A percentile compares a stretch with the other conserved stretches of the same genome.
Conservation (phyloP, 805 yeast genomes). For the Ogataea trehalophila region DNA sequence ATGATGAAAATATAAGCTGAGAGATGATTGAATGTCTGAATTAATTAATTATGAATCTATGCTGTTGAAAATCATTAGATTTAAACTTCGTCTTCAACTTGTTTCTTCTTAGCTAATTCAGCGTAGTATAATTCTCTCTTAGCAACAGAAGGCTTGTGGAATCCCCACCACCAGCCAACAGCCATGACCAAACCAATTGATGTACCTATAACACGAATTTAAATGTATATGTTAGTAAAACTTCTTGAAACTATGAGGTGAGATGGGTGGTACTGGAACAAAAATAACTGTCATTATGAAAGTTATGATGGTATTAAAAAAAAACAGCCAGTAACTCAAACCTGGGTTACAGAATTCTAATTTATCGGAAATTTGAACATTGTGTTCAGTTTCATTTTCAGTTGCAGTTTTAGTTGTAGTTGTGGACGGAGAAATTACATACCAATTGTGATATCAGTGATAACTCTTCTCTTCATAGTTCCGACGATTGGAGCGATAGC, state of each 20-base stretch:
- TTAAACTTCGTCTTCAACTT: slow-evolving; percentile 42
- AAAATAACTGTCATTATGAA: not conserved
- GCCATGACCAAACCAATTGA: slow-evolving; percentile 44
- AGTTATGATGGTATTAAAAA: too few relatives aligned
- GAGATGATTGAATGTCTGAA: too few relatives aligned
- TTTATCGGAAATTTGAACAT: not conserved
- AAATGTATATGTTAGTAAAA: slow-evolving; percentile 7
- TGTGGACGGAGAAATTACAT: slow-evolving; percentile 28
- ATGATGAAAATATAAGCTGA: too few relatives aligned
- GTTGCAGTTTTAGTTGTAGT: too few relatives aligned
- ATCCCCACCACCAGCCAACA: slow-evolving; percentile 78
- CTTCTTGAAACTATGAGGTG: too few relatives aligned
- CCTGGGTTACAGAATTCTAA: too few relatives aligned
- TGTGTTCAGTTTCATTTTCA: not conserved
- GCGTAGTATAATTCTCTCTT: slow-evolving; percentile 84
- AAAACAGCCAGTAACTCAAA: too few relatives aligned
- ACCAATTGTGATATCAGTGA: slow-evolving; percentile 73
- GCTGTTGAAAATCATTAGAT: not conserved
- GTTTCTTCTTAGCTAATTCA: slow-evolving; percentile 69
- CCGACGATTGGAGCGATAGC: slow-evolving; percentile 87
- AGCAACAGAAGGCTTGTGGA: slow-evolving; percentile 69
- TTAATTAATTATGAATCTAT: too few relatives aligned
- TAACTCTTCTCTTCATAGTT: slow-evolving; percentile 71
- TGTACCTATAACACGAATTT: slow-evolving; percentile 14
- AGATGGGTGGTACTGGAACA: not conserved